Conservation (phyloP, 2,329 filamentous ascomycete species). For the Davidsoniella australis region DNA sequence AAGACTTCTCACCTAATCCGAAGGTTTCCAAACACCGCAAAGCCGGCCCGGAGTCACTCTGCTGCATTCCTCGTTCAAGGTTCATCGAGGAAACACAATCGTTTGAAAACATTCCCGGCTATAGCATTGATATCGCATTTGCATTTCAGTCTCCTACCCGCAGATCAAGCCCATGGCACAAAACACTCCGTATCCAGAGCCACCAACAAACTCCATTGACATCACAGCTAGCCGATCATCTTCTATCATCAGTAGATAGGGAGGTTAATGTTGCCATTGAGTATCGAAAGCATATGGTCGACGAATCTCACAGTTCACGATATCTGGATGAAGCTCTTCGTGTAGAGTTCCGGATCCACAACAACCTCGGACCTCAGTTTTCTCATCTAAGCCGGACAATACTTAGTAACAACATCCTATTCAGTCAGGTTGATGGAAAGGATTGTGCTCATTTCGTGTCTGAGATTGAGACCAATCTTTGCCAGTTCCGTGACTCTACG, state of each 20-base stretch:
- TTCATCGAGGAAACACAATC: constrained; percentile 28
- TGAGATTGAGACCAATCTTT: constrained; percentile 23
- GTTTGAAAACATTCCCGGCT: constrained; percentile 33
- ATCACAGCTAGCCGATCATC: constrained; percentile 27
- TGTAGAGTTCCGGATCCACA: constrained; percentile 28
- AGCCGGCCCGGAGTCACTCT: constrained; percentile 27
- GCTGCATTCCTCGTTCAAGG: constrained; percentile 28
- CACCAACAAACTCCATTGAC: constrained; percentile 31
- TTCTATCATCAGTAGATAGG: constrained; percentile 29
- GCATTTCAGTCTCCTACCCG: constrained; percentile 24
- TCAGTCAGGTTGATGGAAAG: constrained; percentile 24
- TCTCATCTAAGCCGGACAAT: constrained; percentile 27
- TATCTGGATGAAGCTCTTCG: constrained; percentile 27
- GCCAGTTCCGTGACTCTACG: constrained; percentile 22
- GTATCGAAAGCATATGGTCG: constrained; percentile 20
- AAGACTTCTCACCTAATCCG: constrained; percentile 21
- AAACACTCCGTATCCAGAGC: constrained; percentile 28
- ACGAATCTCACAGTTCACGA: constrained; percentile 9
- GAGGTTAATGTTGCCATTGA: constrained; percentile 26
- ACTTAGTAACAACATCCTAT: constrained; percentile 28
- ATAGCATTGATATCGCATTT: constrained; percentile 29
- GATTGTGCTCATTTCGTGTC: constrained; percentile 29
- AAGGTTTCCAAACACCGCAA: constrained; percentile 25
- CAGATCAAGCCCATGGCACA: constrained; percentile 22
- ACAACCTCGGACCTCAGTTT: constrained; percentile 32